phyloP scores from a whole-genome alignment of 495 filamentous ascomycete genomes.

The Daldinia grandis region DNA sequence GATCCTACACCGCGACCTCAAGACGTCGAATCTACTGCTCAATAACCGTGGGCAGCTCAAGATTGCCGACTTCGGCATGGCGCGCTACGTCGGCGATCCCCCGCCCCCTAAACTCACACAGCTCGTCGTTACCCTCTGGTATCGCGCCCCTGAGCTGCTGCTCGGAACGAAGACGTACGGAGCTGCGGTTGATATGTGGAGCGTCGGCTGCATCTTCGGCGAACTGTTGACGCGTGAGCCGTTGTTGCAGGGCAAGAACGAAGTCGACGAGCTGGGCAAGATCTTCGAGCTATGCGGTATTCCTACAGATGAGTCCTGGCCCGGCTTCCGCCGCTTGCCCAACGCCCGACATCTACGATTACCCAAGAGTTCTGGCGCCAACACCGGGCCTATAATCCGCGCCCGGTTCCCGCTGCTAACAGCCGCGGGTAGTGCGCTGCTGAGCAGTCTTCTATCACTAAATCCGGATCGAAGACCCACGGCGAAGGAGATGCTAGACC shows the following conservation, averaged over 20 bases:
- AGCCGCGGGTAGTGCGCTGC: slow-evolving; percentile 71
- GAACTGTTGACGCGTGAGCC: slow-evolving; percentile 87
- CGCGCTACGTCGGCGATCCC: slow-evolving; percentile 85
- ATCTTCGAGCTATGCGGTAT: slow-evolving; percentile 92
- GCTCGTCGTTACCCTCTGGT: slow-evolving; percentile 97
- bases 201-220: slow-evolving; percentile 94
- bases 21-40: slow-evolving; percentile 94
- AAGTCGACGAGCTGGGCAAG: slow-evolving; percentile 78
- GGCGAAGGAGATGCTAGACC: slow-evolving; percentile 69
- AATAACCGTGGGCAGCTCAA: slow-evolving; percentile 96
- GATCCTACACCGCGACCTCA: slow-evolving; percentile 97
- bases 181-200: slow-evolving; percentile 89
- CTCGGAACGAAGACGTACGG: slow-evolving; percentile 83
- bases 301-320: slow-evolving; percentile 89
- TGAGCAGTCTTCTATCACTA: slow-evolving; percentile 73
- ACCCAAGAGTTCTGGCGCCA: slow-evolving; percentile 60
- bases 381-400: slow-evolving; percentile 61
- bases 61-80: slow-evolving; percentile 98
- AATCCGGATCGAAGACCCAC: slow-evolving; percentile 77
- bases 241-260: slow-evolving; percentile 89
- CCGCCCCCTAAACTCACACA: slow-evolving; percentile 81
- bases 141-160: slow-evolving; percentile 89
- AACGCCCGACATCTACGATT: slow-evolving; percentile 88
- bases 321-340: slow-evolving; percentile 83
- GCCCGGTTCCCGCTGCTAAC: slow-evolving; percentile 85